A percentile compares a stretch with the other conserved stretches of the same genome.
Conservation (phyloP, 2,329 filamentous ascomycete species). For the Hyphodiscus sp. region DNA sequence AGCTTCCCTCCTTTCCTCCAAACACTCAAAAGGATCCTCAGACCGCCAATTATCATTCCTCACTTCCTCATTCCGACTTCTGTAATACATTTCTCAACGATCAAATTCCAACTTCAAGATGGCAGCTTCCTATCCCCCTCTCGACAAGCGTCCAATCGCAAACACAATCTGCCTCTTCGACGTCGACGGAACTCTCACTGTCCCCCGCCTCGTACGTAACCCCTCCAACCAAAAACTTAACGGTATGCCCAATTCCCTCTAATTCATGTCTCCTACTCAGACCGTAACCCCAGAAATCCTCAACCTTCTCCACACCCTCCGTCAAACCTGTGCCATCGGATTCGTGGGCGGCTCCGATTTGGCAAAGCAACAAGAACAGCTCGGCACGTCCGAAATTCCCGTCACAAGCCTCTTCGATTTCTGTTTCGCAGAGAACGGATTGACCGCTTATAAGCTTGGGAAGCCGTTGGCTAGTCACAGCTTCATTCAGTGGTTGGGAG, state of each 20-base stretch:
- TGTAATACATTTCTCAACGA: background rate
- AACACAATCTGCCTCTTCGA: constrained; percentile 96
- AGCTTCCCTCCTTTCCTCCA: background rate
- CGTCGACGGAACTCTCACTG: constrained; percentile 88
- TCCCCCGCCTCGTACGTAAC: constrained; percentile 64
- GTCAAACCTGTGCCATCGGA: constrained; percentile 82
- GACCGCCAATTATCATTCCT: too few relatives aligned
- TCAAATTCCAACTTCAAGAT: background rate
- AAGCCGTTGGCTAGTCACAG: constrained; percentile 66
- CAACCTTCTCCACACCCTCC: constrained; percentile 67
- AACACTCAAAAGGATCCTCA: too few relatives aligned
- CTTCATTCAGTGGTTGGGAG: constrained; percentile 90
- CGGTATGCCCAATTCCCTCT: background rate
- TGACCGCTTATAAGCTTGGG: constrained; percentile 84
- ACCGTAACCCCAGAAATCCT: constrained; percentile 75
- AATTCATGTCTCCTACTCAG: constrained; percentile 35
- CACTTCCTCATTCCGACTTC: background rate
- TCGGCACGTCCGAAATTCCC: constrained; percentile 59
- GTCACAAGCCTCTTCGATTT: constrained; percentile 93
- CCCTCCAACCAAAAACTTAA: background rate
- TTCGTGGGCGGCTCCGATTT: constrained; percentile 92
- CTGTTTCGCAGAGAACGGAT: constrained; percentile 94
- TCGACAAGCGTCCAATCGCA: constrained; percentile 78
- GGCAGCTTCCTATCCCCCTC: constrained; percentile 47
- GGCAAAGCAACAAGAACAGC: constrained; percentile 91